Evolutionary conservation across 2,329 filamentous ascomycete genomes (phyloP).

Genomic region (Stagonosporopsis rhizophila): DNA sequence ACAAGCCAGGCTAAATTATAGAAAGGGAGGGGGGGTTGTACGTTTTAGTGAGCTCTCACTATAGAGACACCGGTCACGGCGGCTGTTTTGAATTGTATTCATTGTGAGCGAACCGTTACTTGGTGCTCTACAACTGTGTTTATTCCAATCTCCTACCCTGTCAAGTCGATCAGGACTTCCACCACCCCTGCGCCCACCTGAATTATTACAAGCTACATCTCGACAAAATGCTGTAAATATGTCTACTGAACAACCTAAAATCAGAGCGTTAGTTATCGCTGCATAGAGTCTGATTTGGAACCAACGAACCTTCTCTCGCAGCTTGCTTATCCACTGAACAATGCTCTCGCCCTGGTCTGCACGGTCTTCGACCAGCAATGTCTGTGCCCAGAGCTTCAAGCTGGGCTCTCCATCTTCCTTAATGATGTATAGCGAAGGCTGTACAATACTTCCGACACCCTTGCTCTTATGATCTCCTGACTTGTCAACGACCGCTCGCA

Average conservation of each 20-base stretch:
- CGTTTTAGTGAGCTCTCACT: neutral
- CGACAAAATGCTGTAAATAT: slow-evolving; percentile 6
- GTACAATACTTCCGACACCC: slow-evolving; percentile 89
- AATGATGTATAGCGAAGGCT: slow-evolving; percentile 91
- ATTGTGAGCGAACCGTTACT: slow-evolving; percentile 9
- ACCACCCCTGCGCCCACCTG: slow-evolving; percentile 6
- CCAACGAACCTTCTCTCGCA: slow-evolving; percentile 87
- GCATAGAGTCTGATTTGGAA: neutral
- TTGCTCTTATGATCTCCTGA: slow-evolving; percentile 85
- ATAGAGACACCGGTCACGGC: neutral
- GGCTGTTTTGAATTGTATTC: slow-evolving; percentile 1
- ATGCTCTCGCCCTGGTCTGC: slow-evolving; percentile 93
- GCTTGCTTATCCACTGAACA: slow-evolving; percentile 87
- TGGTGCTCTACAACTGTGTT: slow-evolving; percentile 10
- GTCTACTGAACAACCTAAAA: slow-evolving; percentile 48
- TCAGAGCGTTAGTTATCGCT: slow-evolving; percentile 1
- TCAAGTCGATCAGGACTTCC: slow-evolving; percentile 1
- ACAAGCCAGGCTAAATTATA: slow-evolving; percentile 24
- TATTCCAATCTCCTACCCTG: slow-evolving; percentile 2
- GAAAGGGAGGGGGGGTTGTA: neutral
- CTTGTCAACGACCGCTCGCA: slow-evolving; percentile 85
- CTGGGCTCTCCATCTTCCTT: slow-evolving; percentile 96
- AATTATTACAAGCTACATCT: slow-evolving; percentile 13
- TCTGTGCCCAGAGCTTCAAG: slow-evolving; percentile 95
- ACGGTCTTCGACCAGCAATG: slow-evolving; percentile 90